Percentiles rank a stretch among this genome's conserved stretches.
Conservation (phyloP, 208 protist species). For the Balamuthia mandrillaris region DNA sequence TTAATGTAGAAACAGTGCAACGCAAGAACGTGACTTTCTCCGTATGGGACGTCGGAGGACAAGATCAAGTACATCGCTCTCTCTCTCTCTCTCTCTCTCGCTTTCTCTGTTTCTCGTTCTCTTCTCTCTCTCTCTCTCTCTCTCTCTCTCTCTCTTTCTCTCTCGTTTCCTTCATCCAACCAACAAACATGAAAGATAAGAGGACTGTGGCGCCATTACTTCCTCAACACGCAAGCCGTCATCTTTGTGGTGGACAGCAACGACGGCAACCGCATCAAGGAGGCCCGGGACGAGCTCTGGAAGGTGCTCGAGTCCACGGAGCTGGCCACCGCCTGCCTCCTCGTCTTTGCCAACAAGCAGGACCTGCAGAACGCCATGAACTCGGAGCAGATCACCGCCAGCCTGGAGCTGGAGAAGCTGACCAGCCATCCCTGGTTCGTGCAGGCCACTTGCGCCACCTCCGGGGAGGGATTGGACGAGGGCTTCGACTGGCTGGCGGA, state of each 20-base stretch:
- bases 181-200: constrained; percentile 49
- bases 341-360: constrained; percentile 90
- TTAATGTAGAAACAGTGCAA: constrained; percentile 82
- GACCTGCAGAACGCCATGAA: constrained; percentile 79
- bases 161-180: neutral
- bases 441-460: constrained; percentile 77
- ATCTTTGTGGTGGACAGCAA: constrained; percentile 87
- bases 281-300: constrained; percentile 71
- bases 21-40: constrained; percentile 96
- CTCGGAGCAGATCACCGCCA: constrained; percentile 71
- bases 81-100: neutral
- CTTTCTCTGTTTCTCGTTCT: neutral
- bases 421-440: constrained; percentile 75
- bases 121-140: neutral
- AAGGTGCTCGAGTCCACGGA: constrained; percentile 82
- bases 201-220: constrained; percentile 83
- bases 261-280: constrained; percentile 75
- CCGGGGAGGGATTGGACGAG: constrained; percentile 78
- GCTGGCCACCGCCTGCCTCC: constrained; percentile 75
- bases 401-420: constrained; percentile 69
- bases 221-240: constrained; percentile 79
- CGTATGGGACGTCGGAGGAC: constrained; percentile 80
- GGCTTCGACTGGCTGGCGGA: constrained; percentile 78
- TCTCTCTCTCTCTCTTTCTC: neutral
- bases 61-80: constrained; percentile 7